Conservation (phyloP, 1,139 yeast genomes). For the Debaryomyces sp. region DNA sequence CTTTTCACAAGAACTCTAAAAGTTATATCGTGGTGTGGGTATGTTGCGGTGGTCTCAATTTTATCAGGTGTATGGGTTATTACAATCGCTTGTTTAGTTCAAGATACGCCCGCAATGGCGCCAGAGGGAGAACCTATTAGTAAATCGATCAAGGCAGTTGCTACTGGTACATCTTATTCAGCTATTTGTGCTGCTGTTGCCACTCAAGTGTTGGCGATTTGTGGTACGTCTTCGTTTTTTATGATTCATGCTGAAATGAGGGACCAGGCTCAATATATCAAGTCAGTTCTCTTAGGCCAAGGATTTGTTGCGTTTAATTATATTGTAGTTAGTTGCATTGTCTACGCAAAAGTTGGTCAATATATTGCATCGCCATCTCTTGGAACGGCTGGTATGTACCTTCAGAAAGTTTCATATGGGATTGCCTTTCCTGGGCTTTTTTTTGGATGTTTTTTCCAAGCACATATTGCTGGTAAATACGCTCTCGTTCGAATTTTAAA, state of each 20-base stretch:
- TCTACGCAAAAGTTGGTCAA: constrained; percentile 15
- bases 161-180: constrained; percentile 9
- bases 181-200: constrained; percentile 14
- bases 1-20: constrained; percentile 14
- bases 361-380: constrained; percentile 15
- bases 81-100: constrained; percentile 11
- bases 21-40: constrained; percentile 14
- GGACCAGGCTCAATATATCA: constrained; percentile 12
- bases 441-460: constrained; percentile 10
- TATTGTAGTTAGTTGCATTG: constrained; percentile 12
- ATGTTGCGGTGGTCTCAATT: constrained; percentile 12
- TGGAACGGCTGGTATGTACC: constrained; percentile 14
- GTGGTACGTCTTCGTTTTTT: constrained; percentile 15
- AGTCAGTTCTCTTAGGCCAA: constrained; percentile 14
- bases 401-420: constrained; percentile 13
- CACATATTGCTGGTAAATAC: constrained; percentile 16
- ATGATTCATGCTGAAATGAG: constrained; percentile 16
- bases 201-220: constrained; percentile 14
- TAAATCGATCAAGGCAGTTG: constrained; percentile 11
- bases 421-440: constrained; percentile 14
- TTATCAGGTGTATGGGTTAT: constrained; percentile 15
- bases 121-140: constrained; percentile 9
- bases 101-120: constrained; percentile 13
- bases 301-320: constrained; percentile 14
- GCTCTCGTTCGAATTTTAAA: constrained; percentile 16